Evolutionary conservation across 148 eudicot species (phyloP), one percentile per base, ranked within the genome.

Genomic region (Rhododendron vialii): DNA sequence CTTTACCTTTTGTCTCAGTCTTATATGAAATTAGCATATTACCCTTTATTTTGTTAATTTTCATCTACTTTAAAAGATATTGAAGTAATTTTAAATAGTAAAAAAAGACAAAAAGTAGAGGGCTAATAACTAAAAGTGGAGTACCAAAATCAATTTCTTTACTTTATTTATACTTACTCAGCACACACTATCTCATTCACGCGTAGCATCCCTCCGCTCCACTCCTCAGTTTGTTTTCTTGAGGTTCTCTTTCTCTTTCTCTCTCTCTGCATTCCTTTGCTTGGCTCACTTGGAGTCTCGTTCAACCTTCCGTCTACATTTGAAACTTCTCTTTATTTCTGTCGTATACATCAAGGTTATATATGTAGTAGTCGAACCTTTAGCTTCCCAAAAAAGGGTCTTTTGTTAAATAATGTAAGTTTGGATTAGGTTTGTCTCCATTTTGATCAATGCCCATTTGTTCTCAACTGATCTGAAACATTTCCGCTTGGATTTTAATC

Each of bases 131-230:
- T 41, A 41, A 41, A 38, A 38, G 7, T 38, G 7, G 0, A 5
- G 43, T 41, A 1, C 7, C 8, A 0, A 41, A 41, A 41, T 41
- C 45, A 6, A 41, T 0, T 41, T 41, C 5, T 7, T 41, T 6
- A 5, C 18, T 71, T 81, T 69, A 71, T 88, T 76, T 87, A 88
- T 85, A 80, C 90, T 48, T 87, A 85, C 90, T 89, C 90, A 86
- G 82, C 90, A 43, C 90, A 76, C 89, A 88, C 90, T 82, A 84
- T 82, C 84, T 67, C 84, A 67, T 85, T 86, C 91, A 91, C 91
- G 71, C 91, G 51, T 85, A 86, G 53, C 83, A 53, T 33, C 88
- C 76, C 86, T 76, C 82, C 76, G 14, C 86, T 75, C 82, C 76
- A 22, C 80, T 84, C 47, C 51, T 45, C 80, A 59, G 80, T 84